phyloP scores from a whole-genome alignment of 2,329 filamentous ascomycete species.

The Botrytis pseudocinerea region DNA sequence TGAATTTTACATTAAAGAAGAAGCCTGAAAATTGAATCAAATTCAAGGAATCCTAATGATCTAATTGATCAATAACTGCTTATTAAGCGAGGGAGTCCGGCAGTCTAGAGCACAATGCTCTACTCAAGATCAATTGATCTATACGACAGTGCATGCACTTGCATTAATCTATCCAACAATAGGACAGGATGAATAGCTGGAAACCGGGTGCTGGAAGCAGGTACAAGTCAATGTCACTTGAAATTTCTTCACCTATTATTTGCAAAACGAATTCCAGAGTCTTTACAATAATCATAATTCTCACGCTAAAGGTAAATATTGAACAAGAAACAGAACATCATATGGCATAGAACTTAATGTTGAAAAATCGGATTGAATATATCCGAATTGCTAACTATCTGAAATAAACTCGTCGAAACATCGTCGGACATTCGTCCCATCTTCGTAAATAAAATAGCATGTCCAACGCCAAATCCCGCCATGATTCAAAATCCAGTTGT shows the following conservation, averaged over 20 bases:
- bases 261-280: not conserved
- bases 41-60: too few relatives aligned
- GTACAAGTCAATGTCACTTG: not conserved
- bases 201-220: not conserved
- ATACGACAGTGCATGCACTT: not conserved
- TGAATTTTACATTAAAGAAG: too few relatives aligned
- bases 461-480: constrained; percentile 5
- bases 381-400: not conserved
- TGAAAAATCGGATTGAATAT: not conserved
- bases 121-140: not conserved
- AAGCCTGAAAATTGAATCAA: too few relatives aligned
- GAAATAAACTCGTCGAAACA: not conserved
- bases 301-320: not conserved
- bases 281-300: not conserved
- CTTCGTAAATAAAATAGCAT: not conserved
- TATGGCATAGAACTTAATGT: not conserved
- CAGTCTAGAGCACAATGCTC: too few relatives aligned
- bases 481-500: not conserved
- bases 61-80: too few relatives aligned
- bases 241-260: not conserved
- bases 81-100: too few relatives aligned
- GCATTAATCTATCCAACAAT: not conserved
- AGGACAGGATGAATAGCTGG: not conserved
- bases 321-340: not conserved
- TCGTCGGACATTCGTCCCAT: not conserved